These are phyloP conservation scores for Fraxinus ornus DNA, from an alignment of 305 asterid species.

Conservation along the genomic window DNA sequence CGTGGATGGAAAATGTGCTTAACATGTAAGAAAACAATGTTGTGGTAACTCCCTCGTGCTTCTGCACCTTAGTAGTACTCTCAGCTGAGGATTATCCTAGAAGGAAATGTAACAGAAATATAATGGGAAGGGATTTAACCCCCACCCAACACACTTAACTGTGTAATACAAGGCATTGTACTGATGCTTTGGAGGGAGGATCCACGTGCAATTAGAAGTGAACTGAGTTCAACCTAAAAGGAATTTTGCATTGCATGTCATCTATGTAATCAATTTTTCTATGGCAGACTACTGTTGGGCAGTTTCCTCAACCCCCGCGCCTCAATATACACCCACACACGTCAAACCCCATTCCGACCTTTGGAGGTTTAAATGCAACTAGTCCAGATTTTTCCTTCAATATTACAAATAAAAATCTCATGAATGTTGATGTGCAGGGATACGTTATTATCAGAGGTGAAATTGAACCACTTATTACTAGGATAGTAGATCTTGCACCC, in stretches of 20 bases:
- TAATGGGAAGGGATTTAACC: neutral
- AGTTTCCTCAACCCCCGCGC: neutral
- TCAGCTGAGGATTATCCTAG: neutral
- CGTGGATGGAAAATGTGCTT: neutral
- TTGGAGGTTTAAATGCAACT: neutral
- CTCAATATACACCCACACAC: neutral
- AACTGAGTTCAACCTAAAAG: neutral
- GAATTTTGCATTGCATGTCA: neutral
- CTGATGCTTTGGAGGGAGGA: neutral
- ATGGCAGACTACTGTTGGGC: neutral
- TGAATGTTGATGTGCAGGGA: conserved; percentile 50
- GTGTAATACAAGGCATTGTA: neutral
- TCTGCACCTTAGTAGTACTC: neutral
- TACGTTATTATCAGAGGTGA: conserved; percentile 73
- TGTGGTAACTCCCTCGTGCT: neutral
- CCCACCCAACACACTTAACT: neutral
- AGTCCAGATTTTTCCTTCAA: neutral
- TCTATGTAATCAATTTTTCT: neutral
- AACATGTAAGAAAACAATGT: neutral
- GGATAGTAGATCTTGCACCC: conserved; percentile 56
- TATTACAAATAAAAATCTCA: neutral
- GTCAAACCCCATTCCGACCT: neutral
- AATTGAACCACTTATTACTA: conserved; percentile 45
- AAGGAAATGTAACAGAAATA: neutral
- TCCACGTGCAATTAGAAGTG: neutral